Base-by-base conservation (phyloP, 805 yeast species). In the Saccharomycopsis sp. region DNA sequence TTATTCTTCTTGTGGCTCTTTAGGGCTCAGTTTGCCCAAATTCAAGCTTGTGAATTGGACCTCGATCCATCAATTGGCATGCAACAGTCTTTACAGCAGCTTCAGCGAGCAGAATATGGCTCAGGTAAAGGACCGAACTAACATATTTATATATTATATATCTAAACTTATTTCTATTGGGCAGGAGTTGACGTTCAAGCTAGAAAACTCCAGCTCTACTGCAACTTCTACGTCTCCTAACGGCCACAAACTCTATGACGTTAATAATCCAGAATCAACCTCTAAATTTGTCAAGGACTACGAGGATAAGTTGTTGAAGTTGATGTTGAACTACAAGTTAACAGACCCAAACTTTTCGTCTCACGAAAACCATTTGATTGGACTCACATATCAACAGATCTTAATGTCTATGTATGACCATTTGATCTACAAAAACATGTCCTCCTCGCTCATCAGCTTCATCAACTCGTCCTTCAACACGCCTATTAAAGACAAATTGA, bases 331-430 rank as follows among this genome's bases (percentile, higher is more conserved):
- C 19, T 62, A 62, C 44, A 53, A 73, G 77, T 54, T 76, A 72
- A 19, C 67, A 75, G 59, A 70, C 74, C 57, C 56, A 3, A 65
- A 67, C 3, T 58, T 70, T 3, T 56, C 64, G 2, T 64, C 77
- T 0, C 72, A 72, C 60, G 78, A 74, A 60, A 72, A 72, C 54
- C 69, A 71, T 63, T 64, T 77, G 23, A 64, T 78, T 17, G 73
- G 76, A 2, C 72, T 80, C 17, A 75, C 78, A 7, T 80, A 79
- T 64, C 78, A 79, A 64, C 83, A 80, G 63, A 65, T 80, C 35
- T 64, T 79, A 49, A 76, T 80, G 77, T 73, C 79, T 29, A 74
- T 78, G 71, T 78, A 81, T 63, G 84, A 81, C 63, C 78, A 75
- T 61, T 71, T 79, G 25, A 79, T 79, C n/a, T 77, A 78, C 64